These are phyloP conservation scores for Geum urbanum DNA, from an alignment of 306 rosid species.

Conservation along the genomic window DNA sequence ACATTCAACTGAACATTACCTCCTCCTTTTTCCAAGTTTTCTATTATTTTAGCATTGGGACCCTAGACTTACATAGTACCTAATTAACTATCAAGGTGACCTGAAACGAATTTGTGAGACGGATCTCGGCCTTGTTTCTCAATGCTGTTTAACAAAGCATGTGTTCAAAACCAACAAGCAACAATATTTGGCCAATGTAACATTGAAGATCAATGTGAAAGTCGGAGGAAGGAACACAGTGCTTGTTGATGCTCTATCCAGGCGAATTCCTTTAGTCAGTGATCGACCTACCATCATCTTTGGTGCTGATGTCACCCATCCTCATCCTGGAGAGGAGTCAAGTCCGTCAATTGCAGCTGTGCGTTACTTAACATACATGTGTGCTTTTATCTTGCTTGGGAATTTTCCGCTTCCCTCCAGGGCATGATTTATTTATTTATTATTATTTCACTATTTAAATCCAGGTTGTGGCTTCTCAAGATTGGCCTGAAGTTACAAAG, in stretches of 20 bases:
- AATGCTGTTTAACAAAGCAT: constrained; percentile 63
- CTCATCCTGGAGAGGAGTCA: constrained; percentile 62
- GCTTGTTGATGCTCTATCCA: constrained; percentile 67
- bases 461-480: constrained; percentile 86
- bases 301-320: constrained; percentile 85
- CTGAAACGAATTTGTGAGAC: constrained; percentile 70
- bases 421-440: background rate
- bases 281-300: constrained; percentile 75
- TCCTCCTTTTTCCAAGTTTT: background rate
- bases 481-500: constrained; percentile 83
- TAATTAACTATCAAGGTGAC: constrained; percentile 38
- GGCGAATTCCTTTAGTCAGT: constrained; percentile 69
- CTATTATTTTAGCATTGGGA: background rate
- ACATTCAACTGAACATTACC: background rate
- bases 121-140: constrained; percentile 62
- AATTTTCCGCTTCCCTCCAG: background rate
- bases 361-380: constrained; percentile 19
- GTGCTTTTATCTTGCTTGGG: constrained; percentile 3
- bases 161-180: constrained; percentile 59
- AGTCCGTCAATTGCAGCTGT: constrained; percentile 79
- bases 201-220: constrained; percentile 65
- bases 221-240: constrained; percentile 83
- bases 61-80: background rate
- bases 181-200: constrained; percentile 63
- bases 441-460: constrained; percentile 8